Percentiles rank a stretch among this genome's conserved stretches.
Evolutionary conservation across 768 basidiomycete genomes (phyloP).

Genomic region (Tubosaeta brunneosetosa): DNA sequence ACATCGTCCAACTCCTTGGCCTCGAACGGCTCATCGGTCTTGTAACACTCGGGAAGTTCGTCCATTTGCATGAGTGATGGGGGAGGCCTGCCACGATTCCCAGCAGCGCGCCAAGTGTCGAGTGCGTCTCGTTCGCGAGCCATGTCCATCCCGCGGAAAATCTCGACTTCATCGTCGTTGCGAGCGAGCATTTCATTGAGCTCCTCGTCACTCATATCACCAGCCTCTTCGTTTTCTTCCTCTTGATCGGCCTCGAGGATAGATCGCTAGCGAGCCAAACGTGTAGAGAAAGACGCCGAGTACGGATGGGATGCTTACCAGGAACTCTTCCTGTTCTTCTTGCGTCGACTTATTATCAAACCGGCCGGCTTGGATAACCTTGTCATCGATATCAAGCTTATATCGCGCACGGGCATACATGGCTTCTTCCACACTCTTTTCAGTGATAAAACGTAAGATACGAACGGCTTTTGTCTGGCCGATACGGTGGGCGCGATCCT

Average conservation of each 20-base stretch:
- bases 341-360: conserved; percentile 99
- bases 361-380: conserved; percentile 98
- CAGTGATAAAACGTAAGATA: conserved; percentile 94
- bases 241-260: conserved; percentile 88
- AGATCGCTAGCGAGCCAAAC: conserved; percentile 54
- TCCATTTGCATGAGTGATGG: conserved; percentile 75
- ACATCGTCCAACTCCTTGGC: conserved; percentile 47
- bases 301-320: conserved; percentile 46
- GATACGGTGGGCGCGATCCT: conserved; percentile 99
- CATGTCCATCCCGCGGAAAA: conserved; percentile 81
- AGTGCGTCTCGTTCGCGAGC: conserved; percentile 67
- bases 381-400: conserved; percentile 98
- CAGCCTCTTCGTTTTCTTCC: conserved; percentile 84
- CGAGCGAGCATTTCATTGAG: conserved; percentile 91
- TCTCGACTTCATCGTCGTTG: conserved; percentile 65
- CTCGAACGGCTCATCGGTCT: conserved; percentile 79
- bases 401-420: conserved; percentile 93
- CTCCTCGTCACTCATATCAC: conserved; percentile 92
- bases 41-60: conserved; percentile 91
- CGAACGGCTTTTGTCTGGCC: conserved; percentile 98
- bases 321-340: conserved; percentile 93
- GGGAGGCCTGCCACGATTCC: conserved; percentile 75
- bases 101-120: conserved; percentile 65
- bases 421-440: conserved; percentile 97
- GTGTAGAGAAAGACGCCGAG: neutral